Conservation (phyloP, 768 basidiomycete genomes). For the Trametes elegans region DNA sequence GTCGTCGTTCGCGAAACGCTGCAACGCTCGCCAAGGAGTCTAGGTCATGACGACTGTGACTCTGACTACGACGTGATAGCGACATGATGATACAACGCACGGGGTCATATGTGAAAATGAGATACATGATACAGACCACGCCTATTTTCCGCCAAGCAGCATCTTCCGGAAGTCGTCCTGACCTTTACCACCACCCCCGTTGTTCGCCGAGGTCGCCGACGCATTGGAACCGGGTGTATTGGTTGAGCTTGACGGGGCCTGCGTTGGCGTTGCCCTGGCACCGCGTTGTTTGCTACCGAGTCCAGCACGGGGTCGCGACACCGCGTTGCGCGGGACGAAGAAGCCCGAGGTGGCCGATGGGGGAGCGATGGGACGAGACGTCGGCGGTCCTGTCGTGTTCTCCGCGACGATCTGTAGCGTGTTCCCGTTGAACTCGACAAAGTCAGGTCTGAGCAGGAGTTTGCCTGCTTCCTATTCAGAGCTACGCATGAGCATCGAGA, state of each 20-base stretch:
- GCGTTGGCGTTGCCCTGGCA: background rate
- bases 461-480: slow-evolving; percentile 74
- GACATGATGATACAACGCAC: background rate
- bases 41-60: background rate
- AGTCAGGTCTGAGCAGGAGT: slow-evolving; percentile 66
- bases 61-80: background rate
- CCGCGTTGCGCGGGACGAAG: slow-evolving; percentile 68
- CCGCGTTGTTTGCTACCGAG: slow-evolving; percentile 54
- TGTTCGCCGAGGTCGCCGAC: slow-evolving; percentile 24
- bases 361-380: slow-evolving; percentile 23
- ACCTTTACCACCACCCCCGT: slow-evolving; percentile 40
- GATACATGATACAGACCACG: background rate
- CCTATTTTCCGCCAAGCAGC: slow-evolving; percentile 40
- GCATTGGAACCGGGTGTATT: slow-evolving; percentile 20
- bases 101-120: background rate
- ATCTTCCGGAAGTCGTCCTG: slow-evolving; percentile 90
- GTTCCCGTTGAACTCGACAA: slow-evolving; percentile 67
- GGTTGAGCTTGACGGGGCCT: slow-evolving; percentile 5
- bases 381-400: slow-evolving; percentile 8
- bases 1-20: background rate
- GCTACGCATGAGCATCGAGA: background rate
- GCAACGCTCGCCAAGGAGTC: background rate
- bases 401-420: slow-evolving; percentile 62
- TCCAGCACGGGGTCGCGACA: slow-evolving; percentile 69
- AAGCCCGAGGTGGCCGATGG: slow-evolving; percentile 41